Evolutionary conservation across 1,284 basidiomycete genomes (phyloP).

Genomic region (Heterobasidion annosum): DNA sequence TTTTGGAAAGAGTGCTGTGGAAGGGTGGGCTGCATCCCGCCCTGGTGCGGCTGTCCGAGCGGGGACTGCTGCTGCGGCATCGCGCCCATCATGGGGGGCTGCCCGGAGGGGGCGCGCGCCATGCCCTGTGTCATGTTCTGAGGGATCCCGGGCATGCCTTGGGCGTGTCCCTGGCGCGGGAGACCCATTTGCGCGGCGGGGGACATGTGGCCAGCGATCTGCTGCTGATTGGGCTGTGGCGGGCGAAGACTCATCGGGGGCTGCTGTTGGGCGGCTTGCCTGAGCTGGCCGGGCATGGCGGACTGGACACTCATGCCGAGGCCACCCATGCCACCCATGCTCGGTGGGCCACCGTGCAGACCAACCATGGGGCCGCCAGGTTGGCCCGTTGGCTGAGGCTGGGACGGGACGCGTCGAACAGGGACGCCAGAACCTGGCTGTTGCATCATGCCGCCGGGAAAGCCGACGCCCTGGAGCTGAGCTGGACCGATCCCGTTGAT

Average conservation of each 20-base stretch:
- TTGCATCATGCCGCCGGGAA: constrained; percentile 28
- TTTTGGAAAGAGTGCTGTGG: constrained; percentile 34
- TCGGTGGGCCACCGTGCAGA: constrained; percentile 27
- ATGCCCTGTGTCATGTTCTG: constrained; percentile 27
- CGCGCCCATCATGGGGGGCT: constrained; percentile 39
- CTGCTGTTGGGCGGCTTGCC: constrained; percentile 11
- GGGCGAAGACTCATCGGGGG: constrained; percentile 3
- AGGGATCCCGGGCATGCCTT: constrained; percentile 18
- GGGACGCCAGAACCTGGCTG: constrained; percentile 11
- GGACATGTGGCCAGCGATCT: constrained; percentile 25
- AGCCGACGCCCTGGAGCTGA: constrained; percentile 25
- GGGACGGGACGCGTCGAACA: constrained; percentile 42
- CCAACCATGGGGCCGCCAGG: constrained; percentile 21
- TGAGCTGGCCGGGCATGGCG: constrained; percentile 18
- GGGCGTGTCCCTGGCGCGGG: constrained; percentile 21
- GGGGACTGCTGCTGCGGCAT: constrained; percentile 34
- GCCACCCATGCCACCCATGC: constrained; percentile 13
- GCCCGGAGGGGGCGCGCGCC: constrained; percentile 29
- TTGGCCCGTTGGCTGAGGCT: constrained; percentile 32
- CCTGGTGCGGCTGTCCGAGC: constrained; percentile 26
- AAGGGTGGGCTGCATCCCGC: constrained; percentile 10
- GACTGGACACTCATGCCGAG: constrained; percentile 3
- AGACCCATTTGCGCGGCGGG: constrained; percentile 30
- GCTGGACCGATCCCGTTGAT: constrained; percentile 25
- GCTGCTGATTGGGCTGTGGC: constrained; percentile 10